These are phyloP conservation scores for Chiua sp. DNA, from an alignment of 1,284 basidiomycete species.

Conservation along the genomic window DNA sequence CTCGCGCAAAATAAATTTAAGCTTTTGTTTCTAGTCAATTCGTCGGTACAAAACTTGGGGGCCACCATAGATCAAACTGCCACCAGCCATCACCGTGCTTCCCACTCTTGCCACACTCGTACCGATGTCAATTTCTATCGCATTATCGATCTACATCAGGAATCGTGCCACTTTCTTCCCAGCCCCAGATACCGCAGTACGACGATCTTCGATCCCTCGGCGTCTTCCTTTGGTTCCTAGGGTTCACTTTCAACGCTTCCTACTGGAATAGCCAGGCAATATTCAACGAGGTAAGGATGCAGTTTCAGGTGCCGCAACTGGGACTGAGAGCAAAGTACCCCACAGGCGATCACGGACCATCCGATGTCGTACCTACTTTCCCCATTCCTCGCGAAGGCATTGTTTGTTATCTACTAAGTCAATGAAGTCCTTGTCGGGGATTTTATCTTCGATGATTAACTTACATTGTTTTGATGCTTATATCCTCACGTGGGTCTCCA, in stretches of 20 bases:
- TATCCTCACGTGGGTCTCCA: too few species aligned
- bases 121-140: slow-evolving; percentile 60
- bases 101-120: slow-evolving; percentile 53
- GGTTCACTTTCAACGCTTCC: slow-evolving; percentile 62
- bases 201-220: slow-evolving; percentile 66
- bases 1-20: slow-evolving; percentile 49
- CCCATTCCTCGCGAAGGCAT: slow-evolving; percentile 73
- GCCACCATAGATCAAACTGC: slow-evolving; percentile 54
- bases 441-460: too few species aligned
- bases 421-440: slow-evolving; percentile 59
- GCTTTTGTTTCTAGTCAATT: slow-evolving; percentile 62
- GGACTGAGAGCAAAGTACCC: slow-evolving; percentile 76
- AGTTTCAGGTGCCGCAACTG: slow-evolving; percentile 64
- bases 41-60: slow-evolving; percentile 43
- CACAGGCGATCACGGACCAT: slow-evolving; percentile 67
- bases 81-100: slow-evolving; percentile 46
- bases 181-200: slow-evolving; percentile 68
- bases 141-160: slow-evolving; percentile 51
- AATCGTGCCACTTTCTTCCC: slow-evolving; percentile 54
- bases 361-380: slow-evolving; percentile 44
- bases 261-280: slow-evolving; percentile 70
- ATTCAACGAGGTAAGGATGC: slow-evolving; percentile 71
- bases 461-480: too few species aligned
- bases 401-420: slow-evolving; percentile 66
- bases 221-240: slow-evolving; percentile 63